These are phyloP conservation scores for Pyrrhoderma noxium DNA, from an alignment of 1,284 basidiomycete species.

Conservation along the genomic window DNA sequence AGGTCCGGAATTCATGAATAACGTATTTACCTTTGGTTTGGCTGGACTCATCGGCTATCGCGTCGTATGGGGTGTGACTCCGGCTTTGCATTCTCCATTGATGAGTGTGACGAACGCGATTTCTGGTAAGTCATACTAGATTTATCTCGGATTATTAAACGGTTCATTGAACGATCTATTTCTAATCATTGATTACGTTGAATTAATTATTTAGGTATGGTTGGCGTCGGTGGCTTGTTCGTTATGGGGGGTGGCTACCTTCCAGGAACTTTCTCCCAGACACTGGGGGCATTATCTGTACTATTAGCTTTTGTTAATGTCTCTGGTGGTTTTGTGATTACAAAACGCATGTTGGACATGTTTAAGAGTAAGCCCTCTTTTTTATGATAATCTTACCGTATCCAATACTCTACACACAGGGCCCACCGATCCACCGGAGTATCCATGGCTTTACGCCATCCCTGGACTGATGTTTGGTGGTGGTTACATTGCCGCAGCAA, in stretches of 20 bases:
- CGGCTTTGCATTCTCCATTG: slow-evolving; percentile 74
- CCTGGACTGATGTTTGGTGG: slow-evolving; percentile 75
- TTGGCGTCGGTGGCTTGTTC: slow-evolving; percentile 79
- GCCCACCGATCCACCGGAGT: slow-evolving; percentile 78
- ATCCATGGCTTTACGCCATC: slow-evolving; percentile 71
- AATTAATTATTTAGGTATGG: slow-evolving; percentile 48
- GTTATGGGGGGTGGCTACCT: slow-evolving; percentile 82
- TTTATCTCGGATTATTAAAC: neutral
- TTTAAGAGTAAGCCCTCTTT: slow-evolving; percentile 57
- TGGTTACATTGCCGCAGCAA: slow-evolving; percentile 72
- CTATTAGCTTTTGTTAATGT: slow-evolving; percentile 80
- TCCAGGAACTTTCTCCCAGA: slow-evolving; percentile 74
- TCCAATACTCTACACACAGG: slow-evolving; percentile 33
- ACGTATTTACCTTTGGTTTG: slow-evolving; percentile 78
- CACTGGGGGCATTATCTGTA: slow-evolving; percentile 70
- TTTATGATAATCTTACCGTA: slow-evolving; percentile 1
- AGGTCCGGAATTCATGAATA: slow-evolving; percentile 74
- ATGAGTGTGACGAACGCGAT: slow-evolving; percentile 85
- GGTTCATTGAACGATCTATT: neutral
- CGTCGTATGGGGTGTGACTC: slow-evolving; percentile 81
- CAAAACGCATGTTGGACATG: slow-evolving; percentile 85
- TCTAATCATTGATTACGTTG: neutral
- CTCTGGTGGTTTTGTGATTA: slow-evolving; percentile 76
- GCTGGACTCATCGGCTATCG: slow-evolving; percentile 79
- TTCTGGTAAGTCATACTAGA: slow-evolving; percentile 38